These are phyloP conservation scores for Speleostelium caveatum DNA, from an alignment of 78 protist species.

Conservation along the genomic window DNA sequence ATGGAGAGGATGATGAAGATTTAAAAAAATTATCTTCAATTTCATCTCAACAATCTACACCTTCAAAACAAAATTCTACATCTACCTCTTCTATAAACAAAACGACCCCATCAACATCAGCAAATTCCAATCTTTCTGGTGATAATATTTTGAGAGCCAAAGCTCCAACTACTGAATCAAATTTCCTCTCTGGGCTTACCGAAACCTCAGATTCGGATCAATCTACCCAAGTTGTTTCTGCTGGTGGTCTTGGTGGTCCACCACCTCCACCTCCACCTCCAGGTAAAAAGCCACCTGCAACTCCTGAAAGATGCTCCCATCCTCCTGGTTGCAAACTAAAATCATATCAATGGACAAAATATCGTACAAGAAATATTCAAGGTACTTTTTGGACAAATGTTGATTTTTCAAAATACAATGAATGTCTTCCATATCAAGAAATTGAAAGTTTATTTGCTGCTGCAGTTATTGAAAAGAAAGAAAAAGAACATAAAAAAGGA, in stretches of 20 bases:
- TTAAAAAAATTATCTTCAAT: neutral
- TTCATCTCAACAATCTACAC: neutral
- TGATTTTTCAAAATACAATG: conserved; percentile 18
- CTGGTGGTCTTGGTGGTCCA: conserved; percentile 3
- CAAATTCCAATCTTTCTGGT: neutral
- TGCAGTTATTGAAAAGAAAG: conserved; percentile 70
- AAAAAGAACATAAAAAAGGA: conserved; percentile 56
- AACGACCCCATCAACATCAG: neutral
- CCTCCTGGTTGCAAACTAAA: conserved; percentile 47
- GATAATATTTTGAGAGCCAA: conserved; percentile 1
- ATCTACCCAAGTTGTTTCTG: neutral
- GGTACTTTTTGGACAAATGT: conserved; percentile 71
- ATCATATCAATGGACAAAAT: conserved; percentile 54
- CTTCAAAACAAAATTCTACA: neutral
- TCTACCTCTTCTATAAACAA: neutral
- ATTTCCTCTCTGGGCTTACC: conserved; percentile 25
- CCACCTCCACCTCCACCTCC: conserved; percentile 78
- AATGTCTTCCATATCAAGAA: conserved; percentile 41
- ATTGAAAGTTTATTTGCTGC: conserved; percentile 74
- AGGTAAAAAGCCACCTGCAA: conserved; percentile 58
- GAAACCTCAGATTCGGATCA: neutral
- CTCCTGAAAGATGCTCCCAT: conserved; percentile 49
- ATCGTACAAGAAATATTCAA: conserved; percentile 56
- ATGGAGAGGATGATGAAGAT: neutral
- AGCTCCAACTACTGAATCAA: conserved; percentile 24